phyloP scores from a whole-genome alignment of 2,329 filamentous ascomycete species.

The Cryphonectria japonica region DNA sequence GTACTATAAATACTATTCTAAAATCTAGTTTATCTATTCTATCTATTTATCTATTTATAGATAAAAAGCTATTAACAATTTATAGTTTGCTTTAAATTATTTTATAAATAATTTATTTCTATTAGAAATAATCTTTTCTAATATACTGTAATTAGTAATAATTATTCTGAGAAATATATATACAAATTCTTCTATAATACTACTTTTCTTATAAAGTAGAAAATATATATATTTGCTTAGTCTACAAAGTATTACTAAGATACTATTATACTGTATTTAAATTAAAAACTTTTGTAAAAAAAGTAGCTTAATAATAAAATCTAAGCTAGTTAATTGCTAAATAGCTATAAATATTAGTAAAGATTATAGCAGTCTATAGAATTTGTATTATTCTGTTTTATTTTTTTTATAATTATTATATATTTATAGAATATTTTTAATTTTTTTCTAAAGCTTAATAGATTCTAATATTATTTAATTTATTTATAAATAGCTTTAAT shows the following conservation, averaged over 20 bases:
- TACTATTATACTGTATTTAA: conserved; percentile 1
- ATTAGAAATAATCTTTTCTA: not conserved
- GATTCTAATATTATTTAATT: not conserved
- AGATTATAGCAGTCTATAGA: conserved; percentile 4
- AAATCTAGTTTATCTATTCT: no score
- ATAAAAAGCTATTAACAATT: no score
- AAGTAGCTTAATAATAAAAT: conserved; percentile 25
- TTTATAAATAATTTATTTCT: conserved; percentile 2
- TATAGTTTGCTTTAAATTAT: not conserved
- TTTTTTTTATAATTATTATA: not conserved
- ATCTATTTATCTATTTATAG: no score
- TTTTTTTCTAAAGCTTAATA: not conserved
- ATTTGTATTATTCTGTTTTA: conserved; percentile 1
- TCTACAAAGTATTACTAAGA: conserved; percentile 6
- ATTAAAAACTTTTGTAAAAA: conserved; percentile 11
- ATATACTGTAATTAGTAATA: not conserved
- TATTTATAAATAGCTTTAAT: not conserved
- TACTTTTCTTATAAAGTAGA: not conserved
- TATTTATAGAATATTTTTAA: not conserved
- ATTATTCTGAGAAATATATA: conserved; percentile 1
- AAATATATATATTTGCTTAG: not conserved
- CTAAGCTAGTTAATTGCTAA: conserved; percentile 3
- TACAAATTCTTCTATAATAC: not conserved
- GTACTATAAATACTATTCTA: no score
- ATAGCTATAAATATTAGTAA: not conserved